phyloP scores from a whole-genome alignment of 768 basidiomycete genomes.

The Boletus huronensis region DNA sequence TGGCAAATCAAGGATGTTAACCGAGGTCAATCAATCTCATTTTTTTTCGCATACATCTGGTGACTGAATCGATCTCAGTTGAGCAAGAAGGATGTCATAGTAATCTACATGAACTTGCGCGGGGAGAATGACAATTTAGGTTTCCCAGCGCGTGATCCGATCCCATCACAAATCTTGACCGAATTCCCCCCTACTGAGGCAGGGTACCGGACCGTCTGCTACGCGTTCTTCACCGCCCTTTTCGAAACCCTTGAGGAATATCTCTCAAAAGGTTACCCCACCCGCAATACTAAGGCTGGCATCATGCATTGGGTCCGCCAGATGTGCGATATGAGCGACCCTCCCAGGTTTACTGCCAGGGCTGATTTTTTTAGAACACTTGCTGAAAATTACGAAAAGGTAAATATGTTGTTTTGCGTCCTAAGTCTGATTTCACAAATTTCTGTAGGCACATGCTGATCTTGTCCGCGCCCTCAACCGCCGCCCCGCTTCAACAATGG shows the following conservation, averaged over 20 bases:
- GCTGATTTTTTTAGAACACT: not conserved
- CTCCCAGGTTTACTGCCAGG: not conserved
- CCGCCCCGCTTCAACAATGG: too few relatives aligned
- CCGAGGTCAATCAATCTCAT: not conserved
- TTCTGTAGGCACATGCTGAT: not conserved
- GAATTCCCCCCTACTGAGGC: not conserved
- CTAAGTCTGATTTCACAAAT: not conserved
- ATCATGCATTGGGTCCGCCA: not conserved
- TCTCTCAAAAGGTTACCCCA: not conserved
- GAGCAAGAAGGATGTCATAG: not conserved
- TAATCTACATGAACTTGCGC: constrained; percentile 18
- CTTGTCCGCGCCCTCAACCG: too few relatives aligned
- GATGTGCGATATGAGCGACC: constrained; percentile 2
- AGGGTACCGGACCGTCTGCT: constrained; percentile 6
- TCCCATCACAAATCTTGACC: constrained; percentile 14
- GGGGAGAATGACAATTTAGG: not conserved
- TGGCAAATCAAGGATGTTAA: constrained; percentile 11
- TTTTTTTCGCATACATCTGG: too few relatives aligned
- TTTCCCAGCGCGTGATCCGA: constrained; percentile 15
- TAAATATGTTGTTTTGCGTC: not conserved
- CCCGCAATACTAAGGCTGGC: not conserved
- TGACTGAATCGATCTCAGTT: not conserved
- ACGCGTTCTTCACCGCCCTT: constrained; percentile 7
- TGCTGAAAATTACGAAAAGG: not conserved
- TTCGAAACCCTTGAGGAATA: not conserved